Evolutionary conservation across 805 yeast genomes (phyloP).

Genomic region (Ogataea salicorniae): DNA sequence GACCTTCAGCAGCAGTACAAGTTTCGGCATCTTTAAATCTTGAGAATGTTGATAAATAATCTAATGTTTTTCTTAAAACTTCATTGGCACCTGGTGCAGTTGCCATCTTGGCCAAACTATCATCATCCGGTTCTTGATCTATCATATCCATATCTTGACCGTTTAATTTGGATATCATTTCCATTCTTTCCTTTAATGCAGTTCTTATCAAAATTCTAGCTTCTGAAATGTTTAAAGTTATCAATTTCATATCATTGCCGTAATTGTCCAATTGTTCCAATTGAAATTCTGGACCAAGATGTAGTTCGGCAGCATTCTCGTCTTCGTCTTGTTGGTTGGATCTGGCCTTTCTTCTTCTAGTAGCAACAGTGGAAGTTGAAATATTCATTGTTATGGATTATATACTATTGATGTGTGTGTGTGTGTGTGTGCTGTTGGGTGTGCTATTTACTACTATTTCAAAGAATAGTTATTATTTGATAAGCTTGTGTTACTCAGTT

Average conservation of each 20-base stretch:
- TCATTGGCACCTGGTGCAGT: constrained; percentile 76
- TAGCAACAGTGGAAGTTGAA: constrained; percentile 83
- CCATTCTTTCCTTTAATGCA: constrained; percentile 72
- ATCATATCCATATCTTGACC: constrained; percentile 26
- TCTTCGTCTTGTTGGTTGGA: constrained; percentile 70
- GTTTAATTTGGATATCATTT: constrained; percentile 39
- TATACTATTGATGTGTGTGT: too few relatives aligned
- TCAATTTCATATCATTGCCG: constrained; percentile 70
- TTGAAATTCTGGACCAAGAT: constrained; percentile 91
- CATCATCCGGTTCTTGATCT: constrained; percentile 38
- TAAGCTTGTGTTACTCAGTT: too few relatives aligned
- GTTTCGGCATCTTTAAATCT: constrained; percentile 91
- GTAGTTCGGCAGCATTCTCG: constrained; percentile 83
- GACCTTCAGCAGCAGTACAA: constrained; percentile 86
- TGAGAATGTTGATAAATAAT: constrained; percentile 78
- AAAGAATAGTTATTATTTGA: too few relatives aligned
- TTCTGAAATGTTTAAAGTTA: constrained; percentile 84
- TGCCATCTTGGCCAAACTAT: constrained; percentile 44
- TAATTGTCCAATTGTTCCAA: constrained; percentile 73
- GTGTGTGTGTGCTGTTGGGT: too few relatives aligned
- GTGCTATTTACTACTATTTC: too few relatives aligned
- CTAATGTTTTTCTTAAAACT: constrained; percentile 86
- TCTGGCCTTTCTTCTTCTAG: constrained; percentile 66
- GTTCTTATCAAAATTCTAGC: constrained; percentile 87
- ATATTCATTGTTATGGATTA: constrained; percentile 56